Conservation (phyloP, 139 green algal genomes). For the Chlorella sorokiniana region DNA sequence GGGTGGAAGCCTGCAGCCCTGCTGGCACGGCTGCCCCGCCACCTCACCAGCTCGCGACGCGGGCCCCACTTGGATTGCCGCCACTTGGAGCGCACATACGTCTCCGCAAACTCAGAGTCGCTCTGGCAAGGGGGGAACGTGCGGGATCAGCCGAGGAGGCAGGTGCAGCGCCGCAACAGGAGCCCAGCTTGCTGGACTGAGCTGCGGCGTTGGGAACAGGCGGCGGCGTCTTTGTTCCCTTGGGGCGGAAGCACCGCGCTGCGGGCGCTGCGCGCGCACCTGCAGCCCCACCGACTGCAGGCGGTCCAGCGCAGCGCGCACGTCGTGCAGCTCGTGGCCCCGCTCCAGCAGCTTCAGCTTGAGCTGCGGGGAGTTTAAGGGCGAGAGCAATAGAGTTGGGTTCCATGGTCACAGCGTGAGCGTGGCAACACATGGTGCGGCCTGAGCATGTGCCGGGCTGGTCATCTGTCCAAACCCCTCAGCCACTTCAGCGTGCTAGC, state of each 20-base stretch:
- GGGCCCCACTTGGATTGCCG: constrained; percentile 55
- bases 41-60: constrained; percentile 28
- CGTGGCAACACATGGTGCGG: neutral
- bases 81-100: constrained; percentile 63
- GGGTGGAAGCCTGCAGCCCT: no score
- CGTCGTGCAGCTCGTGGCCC: constrained; percentile 24
- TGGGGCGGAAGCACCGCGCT: neutral
- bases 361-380: constrained; percentile 30
- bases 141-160: neutral
- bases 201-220: no score
- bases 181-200: neutral
- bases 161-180: neutral
- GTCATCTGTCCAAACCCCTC: no score
- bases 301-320: constrained; percentile 43
- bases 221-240: neutral
- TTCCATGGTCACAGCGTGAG: neutral
- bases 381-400: constrained; percentile 25
- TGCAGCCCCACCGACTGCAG: constrained; percentile 31
- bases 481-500: no score
- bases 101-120: constrained; percentile 58
- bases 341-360: constrained; percentile 52
- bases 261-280: neutral
- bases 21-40: no score
- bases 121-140: constrained; percentile 45
- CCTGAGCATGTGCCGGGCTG: no score